Evolutionary conservation across 805 yeast species (phyloP), one percentile per base, ranked within the genome.

Genomic region (Saccharomyces eubayanus): DNA sequence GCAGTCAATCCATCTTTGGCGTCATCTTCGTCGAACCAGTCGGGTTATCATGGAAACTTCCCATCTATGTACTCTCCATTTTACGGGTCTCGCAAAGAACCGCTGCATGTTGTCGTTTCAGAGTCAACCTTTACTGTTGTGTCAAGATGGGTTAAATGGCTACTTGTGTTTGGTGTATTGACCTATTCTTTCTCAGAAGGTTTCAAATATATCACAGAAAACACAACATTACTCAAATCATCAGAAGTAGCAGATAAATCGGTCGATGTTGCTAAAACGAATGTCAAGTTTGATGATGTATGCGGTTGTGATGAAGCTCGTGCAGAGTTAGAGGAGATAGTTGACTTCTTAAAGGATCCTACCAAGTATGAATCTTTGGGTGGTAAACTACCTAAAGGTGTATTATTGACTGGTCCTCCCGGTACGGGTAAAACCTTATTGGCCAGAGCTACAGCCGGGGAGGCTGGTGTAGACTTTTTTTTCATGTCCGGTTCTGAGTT

Each of bases 301-400:
- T 85, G 91, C 65, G 99, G 99, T 54, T 96, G 92, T 57, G 99
- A 95, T 72, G 99, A 94, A 74, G 99, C 99, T 3, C 84, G 97
- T 65, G 89, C 95, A 6, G 99, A 94, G 73, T 78, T 94, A 58
- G 97, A 94, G 71, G 99, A 94, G 72, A 88, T 95, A 63, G 99
- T 94, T n/a, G 97, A 92, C 56, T 94, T 94, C 66, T 79, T 94
- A 65, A 90, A 90, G 67, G 98, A 94, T 69, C 99, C 99, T 21
- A 82, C 96, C 20, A 87, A 89, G 70, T 94, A 90, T 74, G 95
- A 97, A 50, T 96, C 96, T 1, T 78, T 94, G 50, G 99, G 99
- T 60, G 99, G 99, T 51, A 91, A 91, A 71, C 77, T 94, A 63
- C 98, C 99, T 55, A 94, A 92, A 70, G 99, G 99, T 77, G 96